Base-by-base conservation (phyloP, 495 filamentous ascomycete genomes). In the Symbiotaphrina buchneri region DNA sequence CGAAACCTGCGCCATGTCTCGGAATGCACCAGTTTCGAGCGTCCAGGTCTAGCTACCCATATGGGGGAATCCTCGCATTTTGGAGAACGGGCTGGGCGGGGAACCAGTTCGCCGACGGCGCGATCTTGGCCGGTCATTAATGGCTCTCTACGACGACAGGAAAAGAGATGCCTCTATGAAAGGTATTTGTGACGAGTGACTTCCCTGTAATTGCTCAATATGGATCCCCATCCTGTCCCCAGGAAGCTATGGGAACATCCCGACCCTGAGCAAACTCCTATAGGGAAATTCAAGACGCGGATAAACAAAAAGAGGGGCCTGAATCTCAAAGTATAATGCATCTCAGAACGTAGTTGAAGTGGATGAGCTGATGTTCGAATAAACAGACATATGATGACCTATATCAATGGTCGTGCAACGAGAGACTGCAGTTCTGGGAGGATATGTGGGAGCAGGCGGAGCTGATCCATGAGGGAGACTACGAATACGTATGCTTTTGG, bases 351-450 rank as follows among this genome's bases (percentile, higher is more conserved):
- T 26, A 41, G 11, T 21, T 4, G 3, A 18, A 6, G 21, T 28
- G 11, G n/a, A 24, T 35, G 28, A 29, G 18, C 19, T 6, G 10
- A 19, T 37, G 30, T 39, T 3, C 10, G 8, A 24, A 6, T 19
- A 21, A 18, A 27, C 35, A 72, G 61, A 62, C 58, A 4, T 82
- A 69, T 47, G 46, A 60, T 37, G 69, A 74, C 8, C 53, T 84
- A 5, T 68, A 75, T 40, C 42, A 57, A 23, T 79, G 58, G 50
- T 77, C 74, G 19, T 51, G 73, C 24, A 48, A 53, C 8, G 49
- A 64, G 33, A 60, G 66, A n/a, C 47, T 64, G 5, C 51, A 59
- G 20, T 85, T 85, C 52, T 85, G 65, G 61, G 55, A 56, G 10
- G 58, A 69, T 33, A 41, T 68, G 33, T 79, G 74, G 52, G 51